Conservation (phyloP, 371 early-diverging fungal species). For the Apophysomyces elegans region DNA sequence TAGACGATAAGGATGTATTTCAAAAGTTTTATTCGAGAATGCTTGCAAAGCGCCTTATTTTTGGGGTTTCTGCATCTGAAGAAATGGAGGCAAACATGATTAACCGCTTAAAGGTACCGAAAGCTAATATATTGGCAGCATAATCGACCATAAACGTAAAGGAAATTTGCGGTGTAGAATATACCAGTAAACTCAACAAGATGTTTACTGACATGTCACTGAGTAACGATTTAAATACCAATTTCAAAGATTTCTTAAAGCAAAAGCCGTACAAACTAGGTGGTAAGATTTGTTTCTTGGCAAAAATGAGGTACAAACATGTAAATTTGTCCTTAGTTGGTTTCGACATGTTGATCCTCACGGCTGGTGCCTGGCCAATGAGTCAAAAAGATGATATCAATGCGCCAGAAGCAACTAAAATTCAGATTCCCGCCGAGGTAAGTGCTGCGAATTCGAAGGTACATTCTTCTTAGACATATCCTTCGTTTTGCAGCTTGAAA, state of each 20-base stretch:
- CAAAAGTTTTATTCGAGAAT: constrained; percentile 92
- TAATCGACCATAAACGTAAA: constrained; percentile 22
- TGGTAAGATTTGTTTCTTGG: constrained; percentile 30
- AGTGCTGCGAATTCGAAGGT: neutral
- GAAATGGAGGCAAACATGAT: constrained; percentile 90
- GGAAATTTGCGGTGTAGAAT: constrained; percentile 93
- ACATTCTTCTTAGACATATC: neutral
- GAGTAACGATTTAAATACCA: constrained; percentile 79
- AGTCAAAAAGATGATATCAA: constrained; percentile 61
- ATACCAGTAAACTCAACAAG: constrained; percentile 86
- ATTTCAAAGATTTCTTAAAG: constrained; percentile 45
- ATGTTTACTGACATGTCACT: constrained; percentile 93
- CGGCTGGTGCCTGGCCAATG: constrained; percentile 92
- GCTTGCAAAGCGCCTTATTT: constrained; percentile 88
- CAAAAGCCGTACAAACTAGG: constrained; percentile 40
- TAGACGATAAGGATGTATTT: constrained; percentile 95
- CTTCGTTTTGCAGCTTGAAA: constrained; percentile 58
- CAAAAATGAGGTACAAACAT: neutral
- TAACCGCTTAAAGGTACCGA: constrained; percentile 66
- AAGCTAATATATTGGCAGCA: neutral
- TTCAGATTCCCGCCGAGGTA: constrained; percentile 75
- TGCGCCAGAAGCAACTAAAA: constrained; percentile 36
- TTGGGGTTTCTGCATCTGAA: constrained; percentile 77
- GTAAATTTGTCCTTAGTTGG: constrained; percentile 54
- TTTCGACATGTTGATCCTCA: constrained; percentile 78